A percentile compares a stretch with the other conserved stretches of the same genome.
Conservation (phyloP, 148 eudicot genomes). For the Cornus controversa region DNA sequence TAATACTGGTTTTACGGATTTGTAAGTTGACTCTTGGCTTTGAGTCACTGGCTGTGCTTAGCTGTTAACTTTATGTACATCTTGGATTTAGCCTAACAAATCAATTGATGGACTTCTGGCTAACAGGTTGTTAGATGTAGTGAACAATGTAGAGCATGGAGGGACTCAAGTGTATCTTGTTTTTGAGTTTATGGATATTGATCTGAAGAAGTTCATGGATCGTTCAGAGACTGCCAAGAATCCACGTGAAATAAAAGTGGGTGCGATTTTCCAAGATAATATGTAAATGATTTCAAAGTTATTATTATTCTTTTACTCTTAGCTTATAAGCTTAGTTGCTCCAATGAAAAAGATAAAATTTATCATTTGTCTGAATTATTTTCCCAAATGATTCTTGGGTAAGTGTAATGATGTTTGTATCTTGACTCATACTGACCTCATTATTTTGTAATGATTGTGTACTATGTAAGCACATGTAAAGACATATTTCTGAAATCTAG, state of each 20-base stretch:
- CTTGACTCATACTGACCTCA: too few species aligned
- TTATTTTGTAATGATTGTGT: too few species aligned
- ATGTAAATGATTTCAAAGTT: too few species aligned
- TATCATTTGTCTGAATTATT: too few species aligned
- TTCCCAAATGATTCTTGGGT: too few species aligned
- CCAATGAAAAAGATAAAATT: too few species aligned
- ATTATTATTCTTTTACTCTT: too few species aligned
- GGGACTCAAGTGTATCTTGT: not conserved
- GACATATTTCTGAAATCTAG: too few species aligned
- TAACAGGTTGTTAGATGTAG: not conserved
- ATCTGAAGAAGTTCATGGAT: not conserved
- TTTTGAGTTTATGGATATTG: not conserved
- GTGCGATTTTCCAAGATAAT: not conserved
- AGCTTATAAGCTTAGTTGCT: too few species aligned
- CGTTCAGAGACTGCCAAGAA: not conserved
- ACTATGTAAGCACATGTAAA: too few species aligned
- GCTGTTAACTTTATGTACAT: not conserved
- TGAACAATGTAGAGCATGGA: not conserved
- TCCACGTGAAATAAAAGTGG: not conserved
- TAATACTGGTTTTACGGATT: not conserved
- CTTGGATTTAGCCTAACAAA: not conserved
- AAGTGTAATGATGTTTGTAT: too few species aligned
- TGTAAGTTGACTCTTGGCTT: not conserved
- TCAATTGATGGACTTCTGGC: not conserved
- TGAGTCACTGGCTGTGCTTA: not conserved